Conservation (phyloP, 78 protist genomes). For the Blattamonas nauphoetae region DNA sequence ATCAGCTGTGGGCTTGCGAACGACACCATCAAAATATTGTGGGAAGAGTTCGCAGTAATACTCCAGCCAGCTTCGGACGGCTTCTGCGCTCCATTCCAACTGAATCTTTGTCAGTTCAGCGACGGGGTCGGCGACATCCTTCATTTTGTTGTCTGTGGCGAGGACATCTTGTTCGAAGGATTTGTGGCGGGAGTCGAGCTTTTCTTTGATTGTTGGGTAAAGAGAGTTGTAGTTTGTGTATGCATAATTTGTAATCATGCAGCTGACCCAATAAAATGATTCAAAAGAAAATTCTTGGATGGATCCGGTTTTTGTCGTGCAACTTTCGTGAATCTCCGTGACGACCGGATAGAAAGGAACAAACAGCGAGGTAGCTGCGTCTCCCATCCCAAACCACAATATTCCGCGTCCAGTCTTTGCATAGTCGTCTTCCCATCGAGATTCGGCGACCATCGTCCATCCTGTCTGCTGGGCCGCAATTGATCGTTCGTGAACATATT, state of each 20-base stretch:
- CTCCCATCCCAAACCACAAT: background rate
- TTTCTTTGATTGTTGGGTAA: background rate
- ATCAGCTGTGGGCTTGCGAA: no score
- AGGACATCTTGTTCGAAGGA: no score
- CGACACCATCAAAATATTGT: no score
- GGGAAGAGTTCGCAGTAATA: no score
- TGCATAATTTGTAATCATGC: background rate
- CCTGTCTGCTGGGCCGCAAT: conserved; percentile 32
- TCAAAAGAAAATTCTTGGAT: background rate
- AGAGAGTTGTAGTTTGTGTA: background rate
- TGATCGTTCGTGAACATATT: conserved; percentile 33
- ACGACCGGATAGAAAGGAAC: background rate
- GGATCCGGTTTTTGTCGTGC: background rate
- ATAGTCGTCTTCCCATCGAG: conserved; percentile 2
- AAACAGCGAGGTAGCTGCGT: background rate
- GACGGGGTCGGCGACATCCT: no score
- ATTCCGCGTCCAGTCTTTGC: background rate
- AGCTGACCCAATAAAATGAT: background rate
- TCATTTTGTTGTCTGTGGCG: no score
- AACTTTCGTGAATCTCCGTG: background rate
- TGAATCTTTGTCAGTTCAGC: no score
- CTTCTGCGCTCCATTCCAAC: no score
- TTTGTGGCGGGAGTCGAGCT: no score
- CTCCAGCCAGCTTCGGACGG: no score
- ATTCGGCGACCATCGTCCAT: conserved; percentile 23